Percentiles rank a stretch among this genome's conserved stretches.
Evolutionary conservation across 495 filamentous ascomycete species (phyloP).

Genomic region (Aspergillus sparsus): DNA sequence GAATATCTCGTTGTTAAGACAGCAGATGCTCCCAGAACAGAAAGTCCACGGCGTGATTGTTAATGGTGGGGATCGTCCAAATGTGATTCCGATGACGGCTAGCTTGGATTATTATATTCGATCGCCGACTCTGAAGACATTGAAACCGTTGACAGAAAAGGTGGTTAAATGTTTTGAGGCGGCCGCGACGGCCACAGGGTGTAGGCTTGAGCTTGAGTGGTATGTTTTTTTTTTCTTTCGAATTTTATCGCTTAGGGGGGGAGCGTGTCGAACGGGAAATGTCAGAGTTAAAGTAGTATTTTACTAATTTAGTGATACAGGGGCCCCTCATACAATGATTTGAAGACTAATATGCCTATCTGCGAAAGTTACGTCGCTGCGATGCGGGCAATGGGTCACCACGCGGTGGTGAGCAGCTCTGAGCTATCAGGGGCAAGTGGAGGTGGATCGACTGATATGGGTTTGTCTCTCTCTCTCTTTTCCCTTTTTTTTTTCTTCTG

Average conservation of each 20-base stretch:
- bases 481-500: not conserved
- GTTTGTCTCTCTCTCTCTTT: constrained; percentile 27
- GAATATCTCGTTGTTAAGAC: constrained; percentile 58
- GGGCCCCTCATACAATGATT: constrained; percentile 53
- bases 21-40: constrained; percentile 54
- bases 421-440: constrained; percentile 32
- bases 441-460: constrained; percentile 44
- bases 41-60: constrained; percentile 48
- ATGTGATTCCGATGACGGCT: constrained; percentile 55
- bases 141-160: constrained; percentile 49
- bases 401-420: constrained; percentile 42
- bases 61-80: constrained; percentile 47
- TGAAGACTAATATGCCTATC: constrained; percentile 50
- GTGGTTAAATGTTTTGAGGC: constrained; percentile 59
- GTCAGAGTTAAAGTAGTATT: not conserved
- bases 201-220: constrained; percentile 48
- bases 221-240: constrained; percentile 10
- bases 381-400: constrained; percentile 49
- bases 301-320: constrained; percentile 13
- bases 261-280: no score
- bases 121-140: constrained; percentile 26
- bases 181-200: constrained; percentile 57
- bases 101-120: constrained; percentile 55
- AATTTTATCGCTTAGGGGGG: not conserved
- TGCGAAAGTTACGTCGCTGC: constrained; percentile 53